Percentiles rank a stretch among this genome's conserved stretches.
Evolutionary conservation across 2,329 filamentous ascomycete species (phyloP).

Genomic region (Pestalotiopsis sp.): DNA sequence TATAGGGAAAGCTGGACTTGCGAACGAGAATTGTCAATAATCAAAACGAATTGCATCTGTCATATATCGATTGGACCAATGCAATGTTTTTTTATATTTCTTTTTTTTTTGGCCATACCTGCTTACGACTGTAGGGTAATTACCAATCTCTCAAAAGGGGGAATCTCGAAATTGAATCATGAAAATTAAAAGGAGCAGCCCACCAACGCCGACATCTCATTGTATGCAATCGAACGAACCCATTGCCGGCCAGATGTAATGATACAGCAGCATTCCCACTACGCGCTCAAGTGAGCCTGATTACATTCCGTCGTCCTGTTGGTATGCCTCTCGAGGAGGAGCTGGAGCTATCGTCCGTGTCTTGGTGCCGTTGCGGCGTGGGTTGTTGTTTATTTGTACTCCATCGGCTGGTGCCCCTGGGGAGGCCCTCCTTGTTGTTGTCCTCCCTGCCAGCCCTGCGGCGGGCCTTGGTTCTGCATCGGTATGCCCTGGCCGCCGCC

Average conservation of each 20-base stretch:
- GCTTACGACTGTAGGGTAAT: background rate
- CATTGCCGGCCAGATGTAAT: background rate
- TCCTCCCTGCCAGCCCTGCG: constrained; percentile 34
- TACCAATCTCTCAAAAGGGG: background rate
- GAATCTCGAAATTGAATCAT: background rate
- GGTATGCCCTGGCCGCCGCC: constrained; percentile 40
- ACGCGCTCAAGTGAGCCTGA: background rate
- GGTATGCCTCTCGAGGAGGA: background rate
- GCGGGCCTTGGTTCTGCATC: constrained; percentile 38
- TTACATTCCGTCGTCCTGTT: background rate
- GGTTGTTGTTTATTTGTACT: constrained; percentile 12
- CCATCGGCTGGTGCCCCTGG: constrained; percentile 17
- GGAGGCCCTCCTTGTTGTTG: constrained; percentile 16
- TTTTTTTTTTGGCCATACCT: background rate
- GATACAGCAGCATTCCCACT: background rate
- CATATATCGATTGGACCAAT: no score
- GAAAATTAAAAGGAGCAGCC: background rate
- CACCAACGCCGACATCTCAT: background rate
- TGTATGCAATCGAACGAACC: background rate
- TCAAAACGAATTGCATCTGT: no score
- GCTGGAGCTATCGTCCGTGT: background rate
- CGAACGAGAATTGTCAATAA: no score
- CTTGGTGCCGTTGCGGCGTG: background rate
- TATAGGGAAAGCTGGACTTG: no score
- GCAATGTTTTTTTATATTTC: background rate